A percentile compares a stretch with the other conserved stretches of the same genome.
phyloP scores from a whole-genome alignment of 768 basidiomycete genomes.

The Lyophyllum semitale region DNA sequence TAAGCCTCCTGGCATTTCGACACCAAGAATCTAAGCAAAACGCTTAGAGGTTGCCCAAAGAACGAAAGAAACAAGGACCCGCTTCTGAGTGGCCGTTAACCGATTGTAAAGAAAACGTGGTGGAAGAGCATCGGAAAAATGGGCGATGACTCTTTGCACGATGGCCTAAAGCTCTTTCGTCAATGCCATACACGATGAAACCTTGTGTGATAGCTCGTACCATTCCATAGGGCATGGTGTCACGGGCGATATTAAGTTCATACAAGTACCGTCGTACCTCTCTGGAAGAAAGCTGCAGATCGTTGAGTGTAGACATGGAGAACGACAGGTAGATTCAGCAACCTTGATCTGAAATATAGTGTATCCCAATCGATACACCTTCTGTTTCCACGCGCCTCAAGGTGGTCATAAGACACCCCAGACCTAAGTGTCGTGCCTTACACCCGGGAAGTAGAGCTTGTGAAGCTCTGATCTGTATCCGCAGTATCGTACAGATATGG shows the following conservation, averaged over 20 bases:
- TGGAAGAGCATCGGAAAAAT: conserved; percentile 1
- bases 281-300: background rate
- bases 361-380: background rate
- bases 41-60: background rate
- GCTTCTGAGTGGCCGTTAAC: background rate
- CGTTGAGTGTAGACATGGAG: background rate
- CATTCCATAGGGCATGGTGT: conserved; percentile 11
- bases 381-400: background rate
- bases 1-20: conserved; percentile 6
- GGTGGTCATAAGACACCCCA: background rate
- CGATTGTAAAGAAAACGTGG: background rate
- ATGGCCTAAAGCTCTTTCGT: background rate
- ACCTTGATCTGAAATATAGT: background rate
- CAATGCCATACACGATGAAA: background rate
- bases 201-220: background rate
- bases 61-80: background rate
- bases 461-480: background rate
- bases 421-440: background rate
- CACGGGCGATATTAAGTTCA: background rate
- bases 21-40: background rate
- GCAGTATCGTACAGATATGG: background rate
- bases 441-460: background rate
- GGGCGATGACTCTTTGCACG: background rate
- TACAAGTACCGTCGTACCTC: background rate
- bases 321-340: background rate